phyloP scores from a whole-genome alignment of 331 rosid species.

The Rosa hybrid region DNA sequence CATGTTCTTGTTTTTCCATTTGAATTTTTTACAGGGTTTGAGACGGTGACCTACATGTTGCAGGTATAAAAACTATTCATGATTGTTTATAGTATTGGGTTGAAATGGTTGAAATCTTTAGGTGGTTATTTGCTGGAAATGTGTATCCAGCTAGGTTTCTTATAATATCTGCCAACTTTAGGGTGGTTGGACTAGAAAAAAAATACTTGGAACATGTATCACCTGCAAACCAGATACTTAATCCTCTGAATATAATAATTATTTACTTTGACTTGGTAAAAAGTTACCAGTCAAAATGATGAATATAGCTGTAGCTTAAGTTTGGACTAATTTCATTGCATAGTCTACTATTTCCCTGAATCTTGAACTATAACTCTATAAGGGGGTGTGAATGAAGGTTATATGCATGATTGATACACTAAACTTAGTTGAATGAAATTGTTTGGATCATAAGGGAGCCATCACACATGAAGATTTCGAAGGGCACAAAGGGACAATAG shows the following conservation, averaged over 20 bases:
- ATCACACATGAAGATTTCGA: conserved; percentile 87
- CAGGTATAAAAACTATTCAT: conserved; percentile 53
- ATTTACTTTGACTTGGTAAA: not conserved
- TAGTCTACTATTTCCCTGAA: not conserved
- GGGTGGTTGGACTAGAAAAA: not conserved
- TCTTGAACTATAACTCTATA: too few relatives aligned
- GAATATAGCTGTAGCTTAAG: not conserved
- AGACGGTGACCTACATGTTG: conserved; percentile 95
- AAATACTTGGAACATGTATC: not conserved
- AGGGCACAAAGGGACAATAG: conserved; percentile 88
- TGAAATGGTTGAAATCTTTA: not conserved
- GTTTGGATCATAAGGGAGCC: conserved; percentile 59
- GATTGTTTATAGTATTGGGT: too few relatives aligned
- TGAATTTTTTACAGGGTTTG: conserved; percentile 60
- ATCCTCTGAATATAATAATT: not conserved
- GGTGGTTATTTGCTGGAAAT: not conserved
- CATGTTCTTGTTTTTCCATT: conserved; percentile 14
- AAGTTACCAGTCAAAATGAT: not conserved
- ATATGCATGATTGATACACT: not conserved
- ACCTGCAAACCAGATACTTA: not conserved
- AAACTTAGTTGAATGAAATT: conserved; percentile 9
- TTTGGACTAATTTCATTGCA: too few relatives aligned
- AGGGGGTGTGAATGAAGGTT: not conserved
- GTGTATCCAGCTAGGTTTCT: not conserved
- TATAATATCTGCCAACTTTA: not conserved